Evolutionary conservation across 352 stramenopile genomes (phyloP).

Genomic region (Phytophthora aleatoria): DNA sequence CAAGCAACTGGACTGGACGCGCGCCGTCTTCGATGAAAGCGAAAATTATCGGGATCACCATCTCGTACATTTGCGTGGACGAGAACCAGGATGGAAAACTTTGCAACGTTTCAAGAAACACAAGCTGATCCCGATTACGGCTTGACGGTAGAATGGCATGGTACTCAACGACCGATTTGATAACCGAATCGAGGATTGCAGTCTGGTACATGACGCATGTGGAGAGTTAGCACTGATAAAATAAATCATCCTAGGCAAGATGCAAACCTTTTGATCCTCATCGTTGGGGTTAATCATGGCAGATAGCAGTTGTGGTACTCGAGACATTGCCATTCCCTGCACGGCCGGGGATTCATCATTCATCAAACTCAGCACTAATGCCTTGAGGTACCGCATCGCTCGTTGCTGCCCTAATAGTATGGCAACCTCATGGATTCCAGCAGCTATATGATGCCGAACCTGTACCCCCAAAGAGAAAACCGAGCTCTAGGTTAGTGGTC

Average conservation of each 20-base stretch:
- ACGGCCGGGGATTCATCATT: constrained; percentile 67
- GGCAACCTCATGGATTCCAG: constrained; percentile 77
- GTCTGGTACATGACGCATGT: constrained; percentile 27
- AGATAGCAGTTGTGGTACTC: constrained; percentile 54
- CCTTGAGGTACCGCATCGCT: constrained; percentile 69
- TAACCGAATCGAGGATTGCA: constrained; percentile 51
- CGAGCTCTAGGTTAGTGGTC: not conserved
- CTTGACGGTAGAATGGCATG: constrained; percentile 68
- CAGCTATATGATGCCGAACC: constrained; percentile 69
- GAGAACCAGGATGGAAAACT: constrained; percentile 65
- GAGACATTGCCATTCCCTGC: constrained; percentile 65
- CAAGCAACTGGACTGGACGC: constrained; percentile 71
- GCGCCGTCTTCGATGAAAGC: constrained; percentile 79
- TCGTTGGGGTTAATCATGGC: constrained; percentile 56
- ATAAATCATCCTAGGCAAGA: not conserved
- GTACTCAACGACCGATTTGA: constrained; percentile 79
- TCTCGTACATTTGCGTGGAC: constrained; percentile 70
- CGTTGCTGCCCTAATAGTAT: constrained; percentile 62
- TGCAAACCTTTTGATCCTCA: constrained; percentile 71
- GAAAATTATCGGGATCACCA: constrained; percentile 78
- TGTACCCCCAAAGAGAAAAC: constrained; percentile 3
- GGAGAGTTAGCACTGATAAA: too few relatives aligned
- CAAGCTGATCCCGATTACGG: constrained; percentile 71
- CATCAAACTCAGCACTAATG: constrained; percentile 54
- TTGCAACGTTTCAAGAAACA: constrained; percentile 66